Evolutionary conservation across 345 rosid genomes (phyloP).

Genomic region (Litchi chinensis): DNA sequence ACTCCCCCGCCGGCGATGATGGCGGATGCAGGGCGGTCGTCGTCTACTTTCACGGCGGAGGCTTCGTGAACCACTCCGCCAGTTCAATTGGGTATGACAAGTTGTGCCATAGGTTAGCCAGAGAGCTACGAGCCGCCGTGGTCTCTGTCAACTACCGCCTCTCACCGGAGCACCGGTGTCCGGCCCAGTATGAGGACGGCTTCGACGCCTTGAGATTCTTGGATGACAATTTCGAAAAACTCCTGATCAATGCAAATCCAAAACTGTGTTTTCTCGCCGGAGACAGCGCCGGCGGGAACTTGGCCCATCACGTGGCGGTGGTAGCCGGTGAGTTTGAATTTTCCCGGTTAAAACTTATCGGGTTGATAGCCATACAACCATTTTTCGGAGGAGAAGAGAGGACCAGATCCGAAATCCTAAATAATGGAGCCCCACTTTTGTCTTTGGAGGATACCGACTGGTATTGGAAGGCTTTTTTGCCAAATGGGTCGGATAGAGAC

Average conservation of each 20-base stretch:
- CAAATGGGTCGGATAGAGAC: conserved; percentile 21
- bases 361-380: conserved; percentile 36
- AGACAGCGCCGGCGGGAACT: conserved; percentile 46
- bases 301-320: conserved; percentile 43
- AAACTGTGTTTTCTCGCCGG: conserved; percentile 33
- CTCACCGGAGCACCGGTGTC: conserved; percentile 42
- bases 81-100: conserved; percentile 20
- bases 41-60: conserved; percentile 45
- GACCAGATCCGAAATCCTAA: conserved; percentile 30
- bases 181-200: conserved; percentile 40
- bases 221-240: conserved; percentile 9
- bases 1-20: neutral
- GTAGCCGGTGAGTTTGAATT: conserved; percentile 21
- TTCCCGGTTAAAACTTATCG: conserved; percentile 16
- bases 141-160: conserved; percentile 41
- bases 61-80: conserved; percentile 32
- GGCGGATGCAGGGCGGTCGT: conserved; percentile 19
- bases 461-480: conserved; percentile 37
- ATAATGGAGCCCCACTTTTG: conserved; percentile 10
- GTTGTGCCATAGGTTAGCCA: conserved; percentile 31
- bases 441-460: conserved; percentile 24
- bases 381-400: conserved; percentile 47
- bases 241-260: conserved; percentile 19
- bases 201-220: conserved; percentile 35
- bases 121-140: conserved; percentile 23